Conservation (phyloP, 2,329 filamentous ascomycete genomes). For the Penicillium sp. region DNA sequence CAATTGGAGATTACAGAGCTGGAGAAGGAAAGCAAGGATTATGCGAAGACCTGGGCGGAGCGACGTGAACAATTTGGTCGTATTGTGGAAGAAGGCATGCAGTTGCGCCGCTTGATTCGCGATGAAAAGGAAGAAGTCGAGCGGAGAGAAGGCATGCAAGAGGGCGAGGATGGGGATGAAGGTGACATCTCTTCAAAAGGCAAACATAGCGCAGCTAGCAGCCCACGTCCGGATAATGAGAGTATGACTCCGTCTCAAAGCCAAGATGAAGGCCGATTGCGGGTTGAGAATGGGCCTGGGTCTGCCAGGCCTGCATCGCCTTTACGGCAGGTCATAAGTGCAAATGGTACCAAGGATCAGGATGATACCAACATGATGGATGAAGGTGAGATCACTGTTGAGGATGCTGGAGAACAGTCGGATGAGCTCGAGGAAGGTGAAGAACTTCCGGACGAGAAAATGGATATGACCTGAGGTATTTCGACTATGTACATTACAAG, state of each 20-base stretch:
- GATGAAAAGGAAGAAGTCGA: slow-evolving; percentile 96
- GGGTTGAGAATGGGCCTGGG: slow-evolving; percentile 33
- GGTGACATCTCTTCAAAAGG: slow-evolving; percentile 52
- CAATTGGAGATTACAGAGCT: slow-evolving; percentile 86
- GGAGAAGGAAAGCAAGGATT: slow-evolving; percentile 78
- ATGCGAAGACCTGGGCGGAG: slow-evolving; percentile 80
- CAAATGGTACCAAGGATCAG: slow-evolving; percentile 30
- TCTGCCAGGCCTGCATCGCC: slow-evolving; percentile 37
- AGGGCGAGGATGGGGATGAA: slow-evolving; percentile 58
- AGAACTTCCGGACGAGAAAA: slow-evolving; percentile 58
- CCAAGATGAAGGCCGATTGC: slow-evolving; percentile 35
- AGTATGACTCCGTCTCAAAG: slow-evolving; percentile 36
- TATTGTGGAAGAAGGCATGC: slow-evolving; percentile 88
- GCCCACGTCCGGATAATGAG: slow-evolving; percentile 52
- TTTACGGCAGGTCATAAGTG: slow-evolving; percentile 36
- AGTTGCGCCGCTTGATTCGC: slow-evolving; percentile 78
- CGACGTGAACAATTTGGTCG: slow-evolving; percentile 80
- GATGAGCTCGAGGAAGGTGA: slow-evolving; percentile 51
- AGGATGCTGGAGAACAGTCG: slow-evolving; percentile 35
- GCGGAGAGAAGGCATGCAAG: slow-evolving; percentile 75
- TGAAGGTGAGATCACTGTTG: slow-evolving; percentile 42
- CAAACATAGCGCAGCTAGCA: slow-evolving; percentile 49
- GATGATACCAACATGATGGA: slow-evolving; percentile 64
- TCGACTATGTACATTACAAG: slow-evolving; percentile 23
- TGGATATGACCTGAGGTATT: slow-evolving; percentile 59